Percentiles rank a stretch among this genome's conserved stretches.
Evolutionary conservation across 345 rosid genomes (phyloP).

Genomic region (Microthlaspi erraticum): DNA sequence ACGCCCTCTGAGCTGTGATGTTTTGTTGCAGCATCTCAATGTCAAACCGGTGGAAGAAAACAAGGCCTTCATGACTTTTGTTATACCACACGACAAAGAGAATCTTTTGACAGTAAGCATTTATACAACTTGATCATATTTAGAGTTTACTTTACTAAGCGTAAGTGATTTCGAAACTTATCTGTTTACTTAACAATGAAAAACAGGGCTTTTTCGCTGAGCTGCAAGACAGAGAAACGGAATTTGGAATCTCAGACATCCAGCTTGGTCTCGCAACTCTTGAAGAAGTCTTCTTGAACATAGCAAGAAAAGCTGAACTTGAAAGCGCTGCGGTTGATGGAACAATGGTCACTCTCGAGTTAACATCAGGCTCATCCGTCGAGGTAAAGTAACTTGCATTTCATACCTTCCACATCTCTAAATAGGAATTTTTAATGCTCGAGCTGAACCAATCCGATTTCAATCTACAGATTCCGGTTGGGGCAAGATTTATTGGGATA

Average conservation of each 20-base stretch:
- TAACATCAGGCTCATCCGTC: slow-evolving; percentile 69
- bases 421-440: neutral
- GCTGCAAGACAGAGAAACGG: slow-evolving; percentile 68
- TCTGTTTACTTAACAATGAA: slow-evolving; percentile 11
- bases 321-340: slow-evolving; percentile 88
- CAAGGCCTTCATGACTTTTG: slow-evolving; percentile 72
- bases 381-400: slow-evolving; percentile 50
- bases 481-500: slow-evolving; percentile 76
- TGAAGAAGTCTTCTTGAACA: slow-evolving; percentile 94
- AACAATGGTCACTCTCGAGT: slow-evolving; percentile 61
- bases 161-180: neutral
- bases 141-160: slow-evolving; percentile 5
- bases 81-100: slow-evolving; percentile 86
- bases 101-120: slow-evolving; percentile 61
- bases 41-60: slow-evolving; percentile 73
- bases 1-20: neutral
- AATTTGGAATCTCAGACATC: slow-evolving; percentile 76
- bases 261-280: slow-evolving; percentile 94
- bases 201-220: slow-evolving; percentile 67
- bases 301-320: slow-evolving; percentile 91
- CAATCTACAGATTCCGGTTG: slow-evolving; percentile 73
- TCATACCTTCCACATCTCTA: neutral
- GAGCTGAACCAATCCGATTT: slow-evolving; percentile 1
- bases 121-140: neutral
- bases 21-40: slow-evolving; percentile 60